Evolutionary conservation across 169 alveolate species (phyloP).

Genomic region (Eimeria necatrix): DNA sequence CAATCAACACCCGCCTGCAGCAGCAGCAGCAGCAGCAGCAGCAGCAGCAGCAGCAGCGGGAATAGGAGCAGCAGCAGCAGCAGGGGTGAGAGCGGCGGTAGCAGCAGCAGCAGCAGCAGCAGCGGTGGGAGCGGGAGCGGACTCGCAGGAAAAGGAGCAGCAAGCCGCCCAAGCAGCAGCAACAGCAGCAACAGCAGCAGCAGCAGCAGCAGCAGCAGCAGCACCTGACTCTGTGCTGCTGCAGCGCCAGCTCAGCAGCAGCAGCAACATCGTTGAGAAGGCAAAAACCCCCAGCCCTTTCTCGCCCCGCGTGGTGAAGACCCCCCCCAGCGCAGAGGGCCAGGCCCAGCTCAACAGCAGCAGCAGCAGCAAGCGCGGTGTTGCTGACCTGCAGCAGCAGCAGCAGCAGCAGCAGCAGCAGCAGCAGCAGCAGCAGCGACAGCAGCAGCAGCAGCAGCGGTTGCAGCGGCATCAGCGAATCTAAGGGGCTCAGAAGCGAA

Average conservation of each 20-base stretch:
- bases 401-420: constrained; percentile 8
- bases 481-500: not conserved
- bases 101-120: not conserved
- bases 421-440: not conserved
- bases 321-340: constrained; percentile 80
- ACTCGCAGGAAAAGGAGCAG: not conserved
- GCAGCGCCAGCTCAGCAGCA: constrained; percentile 79
- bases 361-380: constrained; percentile 2
- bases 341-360: constrained; percentile 7
- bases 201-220: too few relatives aligned
- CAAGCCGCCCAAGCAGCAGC: too few relatives aligned
- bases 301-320: constrained; percentile 81
- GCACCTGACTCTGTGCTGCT: not conserved
- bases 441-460: not conserved
- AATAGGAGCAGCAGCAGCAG: not conserved
- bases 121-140: not conserved
- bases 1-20: constrained; percentile 74
- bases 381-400: constrained; percentile 14
- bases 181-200: too few relatives aligned
- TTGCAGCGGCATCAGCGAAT: too few relatives aligned
- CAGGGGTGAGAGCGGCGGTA: not conserved
- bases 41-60: not conserved
- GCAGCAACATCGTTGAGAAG: constrained; percentile 82
- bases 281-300: constrained; percentile 81
- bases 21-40: too few relatives aligned